Percentiles rank a stretch among this genome's conserved stretches.
Evolutionary conservation across 2,329 filamentous ascomycete genomes (phyloP).

Genomic region (Thielaviopsis musarum): DNA sequence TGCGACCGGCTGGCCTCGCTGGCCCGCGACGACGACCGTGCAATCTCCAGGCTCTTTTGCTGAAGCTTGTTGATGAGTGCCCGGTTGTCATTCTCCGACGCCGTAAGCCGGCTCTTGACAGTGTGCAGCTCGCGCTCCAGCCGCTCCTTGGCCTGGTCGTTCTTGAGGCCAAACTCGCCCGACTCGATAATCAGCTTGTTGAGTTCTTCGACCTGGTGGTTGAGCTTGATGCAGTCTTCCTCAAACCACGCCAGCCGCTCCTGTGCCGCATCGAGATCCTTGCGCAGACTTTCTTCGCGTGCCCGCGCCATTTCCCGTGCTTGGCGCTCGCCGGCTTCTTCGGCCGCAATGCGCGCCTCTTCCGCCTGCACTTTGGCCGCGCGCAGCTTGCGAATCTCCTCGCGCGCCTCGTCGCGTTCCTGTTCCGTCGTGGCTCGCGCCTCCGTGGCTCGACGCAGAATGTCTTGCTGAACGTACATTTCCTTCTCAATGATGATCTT

Average conservation of each 20-base stretch:
- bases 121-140: conserved; percentile 82
- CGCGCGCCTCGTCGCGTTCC: conserved; percentile 76
- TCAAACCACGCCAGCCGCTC: conserved; percentile 65
- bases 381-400: conserved; percentile 66
- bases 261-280: conserved; percentile 66
- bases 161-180: conserved; percentile 72
- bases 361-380: conserved; percentile 74
- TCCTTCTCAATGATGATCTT: conserved; percentile 98
- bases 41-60: conserved; percentile 93
- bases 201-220: conserved; percentile 65
- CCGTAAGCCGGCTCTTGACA: conserved; percentile 71
- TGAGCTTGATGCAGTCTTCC: conserved; percentile 58
- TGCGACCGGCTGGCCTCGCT: conserved; percentile 70
- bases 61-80: conserved; percentile 93
- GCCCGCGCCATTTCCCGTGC: conserved; percentile 66
- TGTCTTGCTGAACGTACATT: conserved; percentile 88
- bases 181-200: conserved; percentile 79
- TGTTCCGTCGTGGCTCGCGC: conserved; percentile 64
- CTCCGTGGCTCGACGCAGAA: conserved; percentile 70
- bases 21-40: conserved; percentile 70
- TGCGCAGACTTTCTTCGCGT: conserved; percentile 57
- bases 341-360: conserved; percentile 68
- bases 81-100: conserved; percentile 92
- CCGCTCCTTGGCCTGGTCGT: conserved; percentile 87
- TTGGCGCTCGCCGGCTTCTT: conserved; percentile 62